Evolutionary conservation across 148 eudicot species (phyloP).

Genomic region (Suaeda aralocaspica): DNA sequence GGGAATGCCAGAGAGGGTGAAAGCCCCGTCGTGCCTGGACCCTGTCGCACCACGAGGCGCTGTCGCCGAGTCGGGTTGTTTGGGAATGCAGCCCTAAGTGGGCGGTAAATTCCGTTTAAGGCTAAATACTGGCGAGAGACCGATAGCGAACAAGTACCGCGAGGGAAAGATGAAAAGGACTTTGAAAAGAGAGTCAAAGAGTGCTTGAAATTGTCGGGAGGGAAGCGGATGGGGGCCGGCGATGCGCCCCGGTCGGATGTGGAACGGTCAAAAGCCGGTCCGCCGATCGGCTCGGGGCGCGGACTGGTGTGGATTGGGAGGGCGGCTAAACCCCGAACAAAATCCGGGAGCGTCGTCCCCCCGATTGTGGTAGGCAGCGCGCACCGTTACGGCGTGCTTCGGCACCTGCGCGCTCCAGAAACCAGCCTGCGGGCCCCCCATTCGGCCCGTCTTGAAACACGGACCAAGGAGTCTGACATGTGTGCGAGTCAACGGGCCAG

Average conservation of each 20-base stretch:
- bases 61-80: slow-evolving; percentile 3
- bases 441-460: too few species aligned
- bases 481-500: too few species aligned
- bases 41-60: slow-evolving; percentile 2
- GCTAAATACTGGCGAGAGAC: slow-evolving; percentile 1
- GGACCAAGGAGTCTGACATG: too few species aligned
- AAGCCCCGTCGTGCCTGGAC: not conserved
- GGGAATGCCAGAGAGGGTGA: not conserved
- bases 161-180: slow-evolving; percentile 10
- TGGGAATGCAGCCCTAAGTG: not conserved
- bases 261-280: slow-evolving; percentile 27
- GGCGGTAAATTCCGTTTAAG: slow-evolving; percentile 1
- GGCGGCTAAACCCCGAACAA: too few species aligned
- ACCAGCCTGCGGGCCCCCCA: too few species aligned
- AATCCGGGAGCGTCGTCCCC: too few species aligned
- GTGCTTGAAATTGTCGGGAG: slow-evolving; percentile 47
- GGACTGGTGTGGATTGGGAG: too few species aligned
- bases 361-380: too few species aligned
- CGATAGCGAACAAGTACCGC: slow-evolving; percentile 4
- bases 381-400: too few species aligned
- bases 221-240: slow-evolving; percentile 55
- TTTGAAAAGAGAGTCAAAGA: slow-evolving; percentile 42
- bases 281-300: slow-evolving; percentile 8
- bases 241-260: slow-evolving; percentile 44
- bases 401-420: too few species aligned